A percentile compares a stretch with the other conserved stretches of the same genome.
Conservation (phyloP, 768 basidiomycete species). For the Tephrocybe sp. region DNA sequence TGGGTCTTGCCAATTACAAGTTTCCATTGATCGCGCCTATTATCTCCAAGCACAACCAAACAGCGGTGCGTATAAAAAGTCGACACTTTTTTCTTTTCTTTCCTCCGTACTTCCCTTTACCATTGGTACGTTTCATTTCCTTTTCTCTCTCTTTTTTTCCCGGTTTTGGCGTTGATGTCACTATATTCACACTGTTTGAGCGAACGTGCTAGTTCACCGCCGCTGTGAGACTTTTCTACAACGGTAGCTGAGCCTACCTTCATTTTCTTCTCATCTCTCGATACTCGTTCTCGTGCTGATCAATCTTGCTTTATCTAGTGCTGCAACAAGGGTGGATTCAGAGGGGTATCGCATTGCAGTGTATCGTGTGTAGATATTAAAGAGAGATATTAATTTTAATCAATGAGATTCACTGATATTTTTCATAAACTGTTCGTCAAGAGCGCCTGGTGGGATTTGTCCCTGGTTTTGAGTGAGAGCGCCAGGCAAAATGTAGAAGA, state of each 20-base stretch:
- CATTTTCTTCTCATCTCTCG: background rate
- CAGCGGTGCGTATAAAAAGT: constrained; percentile 13
- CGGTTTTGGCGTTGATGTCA: constrained; percentile 46
- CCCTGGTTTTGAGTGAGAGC: constrained; percentile 89
- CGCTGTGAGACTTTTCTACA: constrained; percentile 66
- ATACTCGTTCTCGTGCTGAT: constrained; percentile 7
- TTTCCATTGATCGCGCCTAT: constrained; percentile 10
- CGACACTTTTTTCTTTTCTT: background rate
- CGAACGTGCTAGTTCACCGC: constrained; percentile 34
- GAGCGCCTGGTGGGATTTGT: constrained; percentile 80
- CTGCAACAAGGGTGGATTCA: background rate
- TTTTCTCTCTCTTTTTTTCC: constrained; percentile 2
- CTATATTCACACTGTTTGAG: constrained; percentile 79
- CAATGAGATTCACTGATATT: constrained; percentile 5
- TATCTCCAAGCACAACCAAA: constrained; percentile 17
- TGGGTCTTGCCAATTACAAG: background rate
- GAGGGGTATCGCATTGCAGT: background rate
- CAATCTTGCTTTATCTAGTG: constrained; percentile 6
- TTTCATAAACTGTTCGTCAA: constrained; percentile 47
- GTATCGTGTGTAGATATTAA: background rate
- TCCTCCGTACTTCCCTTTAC: background rate
- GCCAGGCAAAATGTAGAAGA: constrained; percentile 77
- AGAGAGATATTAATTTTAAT: background rate
- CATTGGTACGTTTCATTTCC: constrained; percentile 22
- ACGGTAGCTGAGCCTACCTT: constrained; percentile 73